Evolutionary conservation across 257 asterid genomes (phyloP).

Genomic region (Plantago major): DNA sequence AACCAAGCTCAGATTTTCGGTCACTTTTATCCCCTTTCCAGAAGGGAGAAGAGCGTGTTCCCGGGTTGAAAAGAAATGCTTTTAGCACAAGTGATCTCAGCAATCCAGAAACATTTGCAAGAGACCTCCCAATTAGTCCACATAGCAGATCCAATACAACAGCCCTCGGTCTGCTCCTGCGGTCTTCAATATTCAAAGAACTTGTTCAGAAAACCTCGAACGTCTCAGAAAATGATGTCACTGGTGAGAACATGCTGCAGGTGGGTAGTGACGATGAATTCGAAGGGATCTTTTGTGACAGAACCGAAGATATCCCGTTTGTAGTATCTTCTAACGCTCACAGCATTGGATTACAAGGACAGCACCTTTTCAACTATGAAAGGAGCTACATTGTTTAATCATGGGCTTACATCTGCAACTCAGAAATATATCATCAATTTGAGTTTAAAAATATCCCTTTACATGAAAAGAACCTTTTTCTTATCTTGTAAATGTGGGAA

Average conservation of each 20-base stretch:
- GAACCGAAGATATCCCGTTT: slow-evolving; percentile 31
- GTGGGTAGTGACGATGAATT: slow-evolving; percentile 23
- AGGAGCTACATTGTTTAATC: slow-evolving; percentile 14
- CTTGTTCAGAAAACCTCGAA: slow-evolving; percentile 51
- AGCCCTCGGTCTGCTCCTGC: slow-evolving; percentile 51
- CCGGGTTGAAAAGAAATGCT: slow-evolving; percentile 26
- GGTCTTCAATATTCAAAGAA: slow-evolving; percentile 52
- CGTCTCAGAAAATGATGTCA: slow-evolving; percentile 36
- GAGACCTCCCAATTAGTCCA: slow-evolving; percentile 28
- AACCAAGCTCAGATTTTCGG: slow-evolving; percentile 3
- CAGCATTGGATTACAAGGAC: slow-evolving; percentile 28
- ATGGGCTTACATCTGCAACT: slow-evolving; percentile 8
- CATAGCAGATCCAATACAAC: slow-evolving; percentile 48
- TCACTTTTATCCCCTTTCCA: background rate
- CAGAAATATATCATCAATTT: background rate
- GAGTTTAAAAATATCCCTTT: background rate
- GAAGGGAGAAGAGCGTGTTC: background rate
- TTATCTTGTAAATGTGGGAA: too few species aligned
- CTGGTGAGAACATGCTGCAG: slow-evolving; percentile 13
- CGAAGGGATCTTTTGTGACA: slow-evolving; percentile 27
- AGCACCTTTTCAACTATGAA: slow-evolving; percentile 28
- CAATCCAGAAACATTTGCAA: slow-evolving; percentile 24
- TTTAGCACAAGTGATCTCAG: slow-evolving; percentile 26
- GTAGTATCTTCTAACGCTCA: slow-evolving; percentile 27
- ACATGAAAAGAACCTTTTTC: too few species aligned